These are phyloP conservation scores for Phytopythium aichiense DNA, from an alignment of 352 stramenopile genomes.

Conservation along the genomic window DNA sequence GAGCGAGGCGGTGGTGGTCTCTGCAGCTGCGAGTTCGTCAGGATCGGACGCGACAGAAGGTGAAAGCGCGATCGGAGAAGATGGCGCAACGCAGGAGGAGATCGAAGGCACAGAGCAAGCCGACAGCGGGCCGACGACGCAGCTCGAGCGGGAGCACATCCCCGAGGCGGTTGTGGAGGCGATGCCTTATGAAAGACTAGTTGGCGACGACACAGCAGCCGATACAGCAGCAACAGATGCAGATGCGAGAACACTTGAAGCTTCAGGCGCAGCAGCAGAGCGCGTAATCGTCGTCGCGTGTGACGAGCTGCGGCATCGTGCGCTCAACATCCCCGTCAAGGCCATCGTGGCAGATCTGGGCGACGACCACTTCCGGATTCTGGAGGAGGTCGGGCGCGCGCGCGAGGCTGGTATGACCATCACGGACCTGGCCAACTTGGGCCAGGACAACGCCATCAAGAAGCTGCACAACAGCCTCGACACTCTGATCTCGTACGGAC, in stretches of 20 bases:
- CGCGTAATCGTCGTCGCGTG: slow-evolving; percentile 50
- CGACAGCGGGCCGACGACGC: neutral
- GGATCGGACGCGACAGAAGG: neutral
- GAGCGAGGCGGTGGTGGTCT: slow-evolving; percentile 8
- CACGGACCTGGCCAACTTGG: slow-evolving; percentile 32
- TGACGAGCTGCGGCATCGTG: slow-evolving; percentile 56
- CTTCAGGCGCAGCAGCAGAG: slow-evolving; percentile 3
- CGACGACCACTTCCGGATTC: slow-evolving; percentile 55
- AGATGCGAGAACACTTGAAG: neutral
- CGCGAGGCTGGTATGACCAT: slow-evolving; percentile 54
- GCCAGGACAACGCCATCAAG: slow-evolving; percentile 49
- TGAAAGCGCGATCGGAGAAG: neutral
- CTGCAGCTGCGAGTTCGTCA: neutral
- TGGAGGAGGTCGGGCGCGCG: slow-evolving; percentile 55
- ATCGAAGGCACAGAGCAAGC: neutral
- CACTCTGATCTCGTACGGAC: slow-evolving; percentile 68
- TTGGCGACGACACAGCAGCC: slow-evolving; percentile 6
- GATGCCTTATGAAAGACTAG: slow-evolving; percentile 14
- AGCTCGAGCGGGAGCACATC: neutral
- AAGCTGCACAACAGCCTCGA: slow-evolving; percentile 72
- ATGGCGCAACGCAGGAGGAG: neutral
- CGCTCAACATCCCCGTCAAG: slow-evolving; percentile 59
- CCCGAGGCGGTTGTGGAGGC: slow-evolving; percentile 12
- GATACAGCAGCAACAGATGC: neutral
- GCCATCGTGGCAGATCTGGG: slow-evolving; percentile 62